phyloP scores from a whole-genome alignment of 192 early-diverging fungal species.

The Backusella parvicylindrica region DNA sequence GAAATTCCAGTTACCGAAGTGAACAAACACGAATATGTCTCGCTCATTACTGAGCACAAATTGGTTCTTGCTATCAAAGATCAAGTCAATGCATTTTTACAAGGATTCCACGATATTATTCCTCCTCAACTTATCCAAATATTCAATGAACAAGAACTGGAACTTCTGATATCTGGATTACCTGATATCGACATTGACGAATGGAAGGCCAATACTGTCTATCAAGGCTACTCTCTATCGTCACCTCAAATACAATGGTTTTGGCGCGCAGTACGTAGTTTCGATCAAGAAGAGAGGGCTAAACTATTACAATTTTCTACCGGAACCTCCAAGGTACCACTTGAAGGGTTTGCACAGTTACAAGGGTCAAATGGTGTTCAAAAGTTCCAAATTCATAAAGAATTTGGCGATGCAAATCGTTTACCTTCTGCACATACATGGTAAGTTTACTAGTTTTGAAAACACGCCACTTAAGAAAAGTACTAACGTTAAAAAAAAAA shows the following conservation, averaged over 20 bases:
- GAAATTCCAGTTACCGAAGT: constrained; percentile 89
- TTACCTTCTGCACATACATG: constrained; percentile 97
- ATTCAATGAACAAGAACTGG: constrained; percentile 98
- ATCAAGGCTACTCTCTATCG: constrained; percentile 82
- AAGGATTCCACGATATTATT: constrained; percentile 94
- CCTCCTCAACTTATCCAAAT: constrained; percentile 89
- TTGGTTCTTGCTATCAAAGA: constrained; percentile 88
- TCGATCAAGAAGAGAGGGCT: constrained; percentile 94
- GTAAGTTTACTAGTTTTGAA: constrained; percentile 39
- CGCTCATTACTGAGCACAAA: constrained; percentile 87
- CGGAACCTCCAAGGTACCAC: constrained; percentile 93
- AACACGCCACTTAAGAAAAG: not conserved
- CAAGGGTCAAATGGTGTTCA: constrained; percentile 95
- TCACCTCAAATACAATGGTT: constrained; percentile 98
- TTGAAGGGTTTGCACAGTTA: constrained; percentile 88
- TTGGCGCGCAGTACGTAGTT: constrained; percentile 95
- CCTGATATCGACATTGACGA: constrained; percentile 99
- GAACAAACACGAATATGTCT: constrained; percentile 96
- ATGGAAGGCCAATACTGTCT: constrained; percentile 98
- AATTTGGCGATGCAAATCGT: constrained; percentile 76
- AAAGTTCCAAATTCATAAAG: constrained; percentile 99
- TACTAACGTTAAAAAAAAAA: constrained; percentile 8
- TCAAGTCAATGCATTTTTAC: constrained; percentile 90
- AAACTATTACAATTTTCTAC: constrained; percentile 98
- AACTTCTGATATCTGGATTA: constrained; percentile 95